Conservation (phyloP, 345 rosid species). For the Hevea brasiliensis region DNA sequence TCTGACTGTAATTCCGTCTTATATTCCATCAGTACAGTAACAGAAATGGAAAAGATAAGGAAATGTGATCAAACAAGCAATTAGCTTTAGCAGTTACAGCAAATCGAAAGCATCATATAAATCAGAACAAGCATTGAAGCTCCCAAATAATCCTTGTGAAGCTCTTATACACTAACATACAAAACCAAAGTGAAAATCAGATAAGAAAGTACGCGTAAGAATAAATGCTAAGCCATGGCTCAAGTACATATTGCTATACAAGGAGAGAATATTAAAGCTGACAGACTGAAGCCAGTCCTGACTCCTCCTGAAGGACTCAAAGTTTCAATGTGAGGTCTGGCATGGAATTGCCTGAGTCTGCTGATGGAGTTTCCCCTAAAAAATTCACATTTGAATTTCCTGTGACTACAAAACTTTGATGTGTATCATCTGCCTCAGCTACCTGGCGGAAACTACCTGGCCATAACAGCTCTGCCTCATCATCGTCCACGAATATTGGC, state of each 20-base stretch:
- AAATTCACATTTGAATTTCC: conserved; percentile 39
- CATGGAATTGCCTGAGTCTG: conserved; percentile 40
- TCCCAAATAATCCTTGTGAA: conserved; percentile 19
- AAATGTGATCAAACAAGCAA: not conserved
- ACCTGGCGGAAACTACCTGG: conserved; percentile 71
- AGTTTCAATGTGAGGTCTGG: conserved; percentile 74
- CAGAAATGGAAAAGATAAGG: not conserved
- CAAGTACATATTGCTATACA: conserved; percentile 22
- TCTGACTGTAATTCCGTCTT: no score
- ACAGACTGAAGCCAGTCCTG: conserved; percentile 17
- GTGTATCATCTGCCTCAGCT: conserved; percentile 25
- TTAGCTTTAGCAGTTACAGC: conserved; percentile 9
- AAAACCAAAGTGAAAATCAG: conserved; percentile 9
- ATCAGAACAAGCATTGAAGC: conserved; percentile 10
- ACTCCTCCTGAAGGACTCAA: conserved; percentile 19
- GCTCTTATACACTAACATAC: conserved; percentile 13
- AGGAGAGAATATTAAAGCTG: conserved; percentile 2
- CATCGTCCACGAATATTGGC: conserved; percentile 55
- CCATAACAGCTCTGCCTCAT: conserved; percentile 63
- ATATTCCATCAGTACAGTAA: not conserved
- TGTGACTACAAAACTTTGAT: conserved; percentile 31
- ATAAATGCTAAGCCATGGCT: conserved; percentile 1
- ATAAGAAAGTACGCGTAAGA: not conserved
- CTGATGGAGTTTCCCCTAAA: conserved; percentile 33
- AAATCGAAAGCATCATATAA: conserved; percentile 14